These are phyloP conservation scores for Pleurotus tuber-regium DNA, from an alignment of 768 basidiomycete species.

Conservation along the genomic window DNA sequence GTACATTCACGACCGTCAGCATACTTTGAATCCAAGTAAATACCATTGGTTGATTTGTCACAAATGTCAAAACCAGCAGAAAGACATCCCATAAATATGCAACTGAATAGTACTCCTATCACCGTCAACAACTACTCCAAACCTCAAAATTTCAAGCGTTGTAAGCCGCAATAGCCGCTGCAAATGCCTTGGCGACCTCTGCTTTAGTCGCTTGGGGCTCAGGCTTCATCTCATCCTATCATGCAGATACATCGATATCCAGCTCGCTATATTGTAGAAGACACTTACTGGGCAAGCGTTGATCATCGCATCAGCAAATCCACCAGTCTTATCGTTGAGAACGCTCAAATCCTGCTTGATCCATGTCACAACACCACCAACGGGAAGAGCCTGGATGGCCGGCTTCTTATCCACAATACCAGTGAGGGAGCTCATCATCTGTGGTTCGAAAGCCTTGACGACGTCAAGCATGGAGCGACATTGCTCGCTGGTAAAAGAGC, in stretches of 20 bases:
- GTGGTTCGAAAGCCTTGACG: conserved; percentile 3
- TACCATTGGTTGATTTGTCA: no score
- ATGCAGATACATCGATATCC: background rate
- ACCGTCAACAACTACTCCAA: no score
- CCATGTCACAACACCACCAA: conserved; percentile 5
- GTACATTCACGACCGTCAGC: no score
- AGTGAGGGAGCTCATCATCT: background rate
- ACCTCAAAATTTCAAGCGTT: background rate
- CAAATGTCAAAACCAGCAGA: no score
- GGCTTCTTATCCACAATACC: conserved; percentile 8
- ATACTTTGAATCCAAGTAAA: no score
- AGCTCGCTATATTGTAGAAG: background rate
- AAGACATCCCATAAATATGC: no score
- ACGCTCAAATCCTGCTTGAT: conserved; percentile 4
- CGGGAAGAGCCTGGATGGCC: conserved; percentile 6
- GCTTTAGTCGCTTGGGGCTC: conserved; percentile 3
- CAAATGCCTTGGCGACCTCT: background rate
- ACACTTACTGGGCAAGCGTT: conserved; percentile 3
- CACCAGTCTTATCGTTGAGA: conserved; percentile 3
- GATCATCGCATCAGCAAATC: conserved; percentile 5
- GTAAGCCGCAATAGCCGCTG: background rate
- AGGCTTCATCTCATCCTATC: background rate
- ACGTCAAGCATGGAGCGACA: conserved; percentile 1
- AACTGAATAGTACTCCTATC: no score
- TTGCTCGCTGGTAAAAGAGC: background rate